Evolutionary conservation across 192 early-diverging fungal genomes (phyloP).

Genomic region (Coemansia sp.): DNA sequence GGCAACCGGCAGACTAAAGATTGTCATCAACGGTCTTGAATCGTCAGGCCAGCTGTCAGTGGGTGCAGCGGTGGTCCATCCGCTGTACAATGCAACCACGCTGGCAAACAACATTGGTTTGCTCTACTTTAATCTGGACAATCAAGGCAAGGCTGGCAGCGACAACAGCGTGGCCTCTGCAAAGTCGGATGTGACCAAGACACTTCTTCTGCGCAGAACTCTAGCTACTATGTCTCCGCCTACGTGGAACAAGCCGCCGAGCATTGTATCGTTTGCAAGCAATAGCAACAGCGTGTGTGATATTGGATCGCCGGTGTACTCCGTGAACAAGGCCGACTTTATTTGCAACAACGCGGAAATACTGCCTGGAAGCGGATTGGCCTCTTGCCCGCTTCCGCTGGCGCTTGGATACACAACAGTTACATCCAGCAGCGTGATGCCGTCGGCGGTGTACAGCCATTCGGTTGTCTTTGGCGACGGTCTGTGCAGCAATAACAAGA

Average conservation of each 20-base stretch:
- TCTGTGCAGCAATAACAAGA: conserved; percentile 21
- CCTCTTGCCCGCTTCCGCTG: conserved; percentile 35
- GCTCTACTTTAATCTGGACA: conserved; percentile 16
- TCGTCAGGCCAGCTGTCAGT: conserved; percentile 11
- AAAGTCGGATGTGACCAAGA: conserved; percentile 12
- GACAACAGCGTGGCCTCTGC: conserved; percentile 2
- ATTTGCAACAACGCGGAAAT: conserved; percentile 21
- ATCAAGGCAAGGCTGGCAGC: background rate
- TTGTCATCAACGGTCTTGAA: conserved; percentile 23
- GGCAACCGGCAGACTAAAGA: conserved; percentile 1
- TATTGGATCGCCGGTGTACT: conserved; percentile 28
- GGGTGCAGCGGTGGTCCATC: conserved; percentile 17
- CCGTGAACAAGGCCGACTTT: conserved; percentile 29
- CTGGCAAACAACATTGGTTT: conserved; percentile 48
- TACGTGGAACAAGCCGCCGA: conserved; percentile 17
- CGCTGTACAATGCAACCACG: conserved; percentile 16
- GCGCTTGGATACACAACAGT: conserved; percentile 31
- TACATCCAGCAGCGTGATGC: conserved; percentile 8
- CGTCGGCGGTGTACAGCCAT: conserved; percentile 44
- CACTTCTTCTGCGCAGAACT: conserved; percentile 21
- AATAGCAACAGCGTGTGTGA: conserved; percentile 17
- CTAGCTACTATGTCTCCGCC: conserved; percentile 6
- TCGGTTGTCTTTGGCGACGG: conserved; percentile 39
- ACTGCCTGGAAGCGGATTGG: background rate
- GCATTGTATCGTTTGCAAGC: background rate